phyloP scores from a whole-genome alignment of 2,329 filamentous ascomycete genomes.

The Claviceps purpurea region DNA sequence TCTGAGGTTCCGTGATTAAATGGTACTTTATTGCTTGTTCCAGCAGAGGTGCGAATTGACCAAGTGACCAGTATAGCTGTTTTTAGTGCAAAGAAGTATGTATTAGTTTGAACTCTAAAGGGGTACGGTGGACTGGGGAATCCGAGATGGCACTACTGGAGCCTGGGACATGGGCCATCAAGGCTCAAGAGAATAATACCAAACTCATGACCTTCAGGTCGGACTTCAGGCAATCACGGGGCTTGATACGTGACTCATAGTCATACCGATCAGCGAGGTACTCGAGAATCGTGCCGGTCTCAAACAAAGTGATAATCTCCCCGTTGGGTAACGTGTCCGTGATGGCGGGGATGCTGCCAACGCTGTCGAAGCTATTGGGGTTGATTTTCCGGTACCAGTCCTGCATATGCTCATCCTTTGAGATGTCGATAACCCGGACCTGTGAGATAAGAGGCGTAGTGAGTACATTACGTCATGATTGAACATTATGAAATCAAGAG shows the following conservation, averaged over 20 bases:
- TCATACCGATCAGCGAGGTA: conserved; percentile 82
- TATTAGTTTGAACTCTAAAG: too few species aligned
- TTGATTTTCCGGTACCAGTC: conserved; percentile 85
- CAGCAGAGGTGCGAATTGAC: too few species aligned
- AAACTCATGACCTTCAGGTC: conserved; percentile 71
- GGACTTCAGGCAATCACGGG: conserved; percentile 57
- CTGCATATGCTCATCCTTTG: conserved; percentile 66
- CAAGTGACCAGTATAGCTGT: too few species aligned
- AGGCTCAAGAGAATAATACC: conserved; percentile 24
- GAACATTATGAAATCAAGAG: too few species aligned
- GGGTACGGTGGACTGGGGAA: too few species aligned
- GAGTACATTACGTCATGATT: neutral
- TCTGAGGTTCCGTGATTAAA: too few species aligned
- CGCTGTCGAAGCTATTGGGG: conserved; percentile 42
- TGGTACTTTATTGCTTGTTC: too few species aligned
- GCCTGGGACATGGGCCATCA: too few species aligned
- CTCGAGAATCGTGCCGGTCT: conserved; percentile 71
- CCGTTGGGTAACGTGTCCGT: conserved; percentile 69
- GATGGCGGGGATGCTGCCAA: conserved; percentile 71
- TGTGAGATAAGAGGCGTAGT: conserved; percentile 8
- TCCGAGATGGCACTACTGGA: too few species aligned
- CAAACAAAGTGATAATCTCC: conserved; percentile 61
- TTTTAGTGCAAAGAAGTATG: too few species aligned
- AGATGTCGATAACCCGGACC: conserved; percentile 53
- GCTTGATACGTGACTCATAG: conserved; percentile 68